Base-by-base conservation (phyloP, 148 eudicot species). In the Arctostaphylos glauca region DNA sequence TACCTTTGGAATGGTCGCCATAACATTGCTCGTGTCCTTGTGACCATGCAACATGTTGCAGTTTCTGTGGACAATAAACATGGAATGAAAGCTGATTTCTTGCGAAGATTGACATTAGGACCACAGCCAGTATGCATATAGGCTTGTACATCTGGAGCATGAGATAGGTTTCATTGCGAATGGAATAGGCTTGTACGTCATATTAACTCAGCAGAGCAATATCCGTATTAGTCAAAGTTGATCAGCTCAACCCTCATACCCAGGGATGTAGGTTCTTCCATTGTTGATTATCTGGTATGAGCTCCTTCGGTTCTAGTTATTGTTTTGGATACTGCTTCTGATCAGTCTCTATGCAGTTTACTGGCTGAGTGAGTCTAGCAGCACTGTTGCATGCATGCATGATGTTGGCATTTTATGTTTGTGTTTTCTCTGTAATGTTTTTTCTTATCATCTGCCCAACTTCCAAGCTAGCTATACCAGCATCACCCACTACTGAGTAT, bases 161-260 rank as follows among this genome's bases (percentile, higher is more conserved):
- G 19, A 78, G n/a, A 78, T 38, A 3, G 19, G 19, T 31, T 78
- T 41, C 60, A 8, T 50, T 18, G 46, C 64, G 12, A 55, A 41
- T 31, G 38, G 1, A 31, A 50, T 74, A 23, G 58, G 52, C 68
- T 41, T 9, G 49, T n/a, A n/a, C 47, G 18, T 38, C 77, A 44
- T n/a, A 15, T 74, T 70, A 47, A 74, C 77, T 73, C 14, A 19
- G 31, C 77, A 74, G 77, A 74, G 12, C 6, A 46, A 74, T 74
- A 48, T 74, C 52, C 53, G 2, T 9, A n/a, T 74, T 74, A 41
- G 13, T 72, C 21, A 5, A 44, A 41, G 48, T 16, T 72, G 21
- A 16, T 41, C 4, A 18, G 14, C 76, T 41, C 50, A 72, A 47
- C 19, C 25, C 54, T n/a, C 21, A 53, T n/a, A 9, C 9, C 53